Base-by-base conservation (phyloP, 2,329 filamentous ascomycete species). In the Gnomoniopsis smithogilvyi region DNA sequence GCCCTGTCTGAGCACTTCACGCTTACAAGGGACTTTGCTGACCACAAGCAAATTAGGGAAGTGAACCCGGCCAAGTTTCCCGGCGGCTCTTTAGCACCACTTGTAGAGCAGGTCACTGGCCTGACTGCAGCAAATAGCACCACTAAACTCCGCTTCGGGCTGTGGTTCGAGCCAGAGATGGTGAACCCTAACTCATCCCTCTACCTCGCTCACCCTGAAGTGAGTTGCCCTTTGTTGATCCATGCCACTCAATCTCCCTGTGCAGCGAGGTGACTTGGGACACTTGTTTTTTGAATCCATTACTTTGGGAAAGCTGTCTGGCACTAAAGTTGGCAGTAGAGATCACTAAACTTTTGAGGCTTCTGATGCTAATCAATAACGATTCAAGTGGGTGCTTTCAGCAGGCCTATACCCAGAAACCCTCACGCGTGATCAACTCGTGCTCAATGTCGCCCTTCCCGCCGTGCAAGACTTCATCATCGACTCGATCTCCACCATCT, bases 141-240 rank as follows among this genome's bases (percentile, higher is more conserved):
- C 0, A 72, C 74, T 0, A 75, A 79, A 2, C 68, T 89, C 50
- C 75, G 78, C 14, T 89, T 89, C 63, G 86, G 86, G 17, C 76
- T 89, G 3, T 89, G 86, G 86, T 77, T 89, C 2, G 86, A 89
- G 67, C 85, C 85, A 0, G 86, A 89, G 64, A 89, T 89, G 86
- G 80, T 88, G 52, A 87, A 84, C 58, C 80, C 82, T 1, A 81
- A 84, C 55, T 88, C 85, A 0, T 79, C 75, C 2, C 74, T 89
- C 2, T 89, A 88, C 67, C 69, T 77, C 1, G 72, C 82, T 48
- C 85, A 89, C 63, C 85, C 86, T 0, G 84, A 88, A 57, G 89
- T 85, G 86, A 41, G 12, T 12, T 41, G 14, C 36, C 36, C 17
- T 14, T 41, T 12, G 3, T n/a, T n/a, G 3, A 41, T 41, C 15